A percentile compares a stretch with the other conserved stretches of the same genome.
These are phyloP conservation scores for Phytophthora citricola DNA, from an alignment of 352 stramenopile genomes.

Conservation along the genomic window DNA sequence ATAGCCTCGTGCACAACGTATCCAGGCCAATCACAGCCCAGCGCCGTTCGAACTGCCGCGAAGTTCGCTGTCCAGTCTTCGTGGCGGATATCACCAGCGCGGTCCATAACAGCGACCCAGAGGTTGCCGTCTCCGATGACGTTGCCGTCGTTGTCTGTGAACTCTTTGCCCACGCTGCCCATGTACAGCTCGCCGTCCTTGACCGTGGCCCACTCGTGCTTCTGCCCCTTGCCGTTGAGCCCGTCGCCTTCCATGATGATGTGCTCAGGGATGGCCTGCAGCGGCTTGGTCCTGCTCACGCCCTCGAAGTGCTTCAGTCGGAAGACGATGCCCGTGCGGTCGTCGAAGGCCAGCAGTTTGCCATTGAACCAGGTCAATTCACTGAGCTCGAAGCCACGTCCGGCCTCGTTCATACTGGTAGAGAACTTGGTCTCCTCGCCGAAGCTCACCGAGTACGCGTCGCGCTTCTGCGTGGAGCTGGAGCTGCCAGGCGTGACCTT, in stretches of 20 bases:
- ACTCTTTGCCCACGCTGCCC: constrained; percentile 96
- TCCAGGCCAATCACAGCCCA: constrained; percentile 90
- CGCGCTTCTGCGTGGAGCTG: constrained; percentile 45
- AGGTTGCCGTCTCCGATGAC: constrained; percentile 97
- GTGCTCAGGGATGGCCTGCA: constrained; percentile 93
- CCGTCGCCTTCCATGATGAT: constrained; percentile 98
- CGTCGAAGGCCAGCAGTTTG: constrained; percentile 96
- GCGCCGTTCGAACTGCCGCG: constrained; percentile 91
- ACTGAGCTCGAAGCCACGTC: constrained; percentile 96
- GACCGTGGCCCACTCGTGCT: constrained; percentile 99
- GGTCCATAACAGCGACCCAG: constrained; percentile 95
- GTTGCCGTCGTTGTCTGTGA: constrained; percentile 90
- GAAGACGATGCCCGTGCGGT: constrained; percentile 98
- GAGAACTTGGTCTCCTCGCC: constrained; percentile 78
- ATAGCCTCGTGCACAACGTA: constrained; percentile 99
- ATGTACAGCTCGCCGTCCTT: constrained; percentile 98
- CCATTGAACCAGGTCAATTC: constrained; percentile 91
- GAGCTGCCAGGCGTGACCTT: constrained; percentile 55
- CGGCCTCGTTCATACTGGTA: constrained; percentile 93
- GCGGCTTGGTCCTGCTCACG: constrained; percentile 47
- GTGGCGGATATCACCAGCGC: constrained; percentile 77
- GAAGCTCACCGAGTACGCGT: constrained; percentile 68
- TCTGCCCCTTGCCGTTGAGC: constrained; percentile 97
- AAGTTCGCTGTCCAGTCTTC: constrained; percentile 96
- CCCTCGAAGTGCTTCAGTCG: constrained; percentile 93